Evolutionary conservation across 306 rosid genomes (phyloP), one percentile per base, ranked within the genome.

Genomic region (Arachis stenosperma): DNA sequence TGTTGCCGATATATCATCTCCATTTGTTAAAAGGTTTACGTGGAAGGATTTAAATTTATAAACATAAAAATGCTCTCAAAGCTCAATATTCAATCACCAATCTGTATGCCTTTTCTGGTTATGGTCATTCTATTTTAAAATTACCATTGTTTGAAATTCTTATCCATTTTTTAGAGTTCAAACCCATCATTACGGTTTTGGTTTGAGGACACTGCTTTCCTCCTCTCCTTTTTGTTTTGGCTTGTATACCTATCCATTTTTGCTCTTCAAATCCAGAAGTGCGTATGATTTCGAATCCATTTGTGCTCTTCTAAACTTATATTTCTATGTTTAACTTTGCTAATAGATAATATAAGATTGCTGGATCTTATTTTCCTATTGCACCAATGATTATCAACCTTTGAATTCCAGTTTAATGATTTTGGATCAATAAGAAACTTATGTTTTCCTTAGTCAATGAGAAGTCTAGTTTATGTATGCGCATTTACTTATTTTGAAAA

Each of bases 341-440:
- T 41, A 65, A 71, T 65, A 56, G 48, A 30, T 65, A 37, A 55
- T 55, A 10, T 42, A 39, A 39, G 52, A 65, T 56, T 71, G 40
- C 10, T 56, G 61, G 40, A 15, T 54, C 47, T 71, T 17, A 8
- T 5, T 42, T 41, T 42, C 56, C 27, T 9, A 36, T 30, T 43
- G 17, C 5, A 7, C 29, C 40, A 17, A 17, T 17, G 0, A 17
- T 17, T 17, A 17, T 17, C 17, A 17, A 17, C 17, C 17, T 17
- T 17, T 17, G 17, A 17, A 17, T 17, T 17, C 17, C 17, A 0
- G 17, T 17, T 17, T 17, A 17, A 17, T 17, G 61, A 54, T 3
- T 36, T 65, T 78, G 62, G 62, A 71, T 78, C 17, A 36, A 29
- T 41, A 67, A 64, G 48, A 58, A 65, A 68, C 44, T 13, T 42